Base-by-base conservation (phyloP, 805 yeast species). In the Saturnispora gosingensis region DNA sequence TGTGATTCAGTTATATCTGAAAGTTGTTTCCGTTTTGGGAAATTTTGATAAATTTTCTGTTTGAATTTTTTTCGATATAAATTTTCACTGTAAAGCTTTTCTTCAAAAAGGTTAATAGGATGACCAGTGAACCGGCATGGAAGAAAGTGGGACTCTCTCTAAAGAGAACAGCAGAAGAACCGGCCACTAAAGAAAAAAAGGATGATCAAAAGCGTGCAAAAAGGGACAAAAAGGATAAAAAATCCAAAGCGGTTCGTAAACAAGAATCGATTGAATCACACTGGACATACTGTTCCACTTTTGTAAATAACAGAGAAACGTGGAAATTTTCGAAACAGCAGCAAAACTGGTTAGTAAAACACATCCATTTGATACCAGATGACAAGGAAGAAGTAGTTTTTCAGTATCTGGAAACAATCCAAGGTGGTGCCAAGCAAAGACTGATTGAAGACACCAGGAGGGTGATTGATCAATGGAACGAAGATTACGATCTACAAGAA, bases 271-370 rank as follows among this genome's bases (percentile, higher is more conserved):
- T 49, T 13, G 47, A 49, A n/a, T 35, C 47, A 16, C 51, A 49
- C 28, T 49, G 51, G 51, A 40, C 44, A 16, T 49, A 49, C 30
- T 49, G 51, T 35, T 34, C 43, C 10, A 32, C 36, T 50, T 87
- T 74, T 60, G 63, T 68, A 4, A 72, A 74, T 11, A 87, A 83
- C 55, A 69, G 66, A 53, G 78, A 68, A 0, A 72, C 75, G 53
- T 87, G 95, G 95, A 87, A 87, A 70, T 87, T 87, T 65, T 82
- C 88, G 53, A 87, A 87, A 61, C 90, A 83, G 70, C 86, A 87
- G 57, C 95, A 87, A 66, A 86, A 86, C 62, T 87, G 95, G 95
- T 74, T 87, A 43, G 67, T 87, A 56, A 81, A 80, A 60, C 81
- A 86, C 62, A 66, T 84, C 32, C 72, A 68, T 47, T 55, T 58